Percentiles rank a stretch among this genome's conserved stretches.
These are phyloP conservation scores for Trichoderma sp. DNA, from an alignment of 2,329 filamentous ascomycete species.

Conservation along the genomic window DNA sequence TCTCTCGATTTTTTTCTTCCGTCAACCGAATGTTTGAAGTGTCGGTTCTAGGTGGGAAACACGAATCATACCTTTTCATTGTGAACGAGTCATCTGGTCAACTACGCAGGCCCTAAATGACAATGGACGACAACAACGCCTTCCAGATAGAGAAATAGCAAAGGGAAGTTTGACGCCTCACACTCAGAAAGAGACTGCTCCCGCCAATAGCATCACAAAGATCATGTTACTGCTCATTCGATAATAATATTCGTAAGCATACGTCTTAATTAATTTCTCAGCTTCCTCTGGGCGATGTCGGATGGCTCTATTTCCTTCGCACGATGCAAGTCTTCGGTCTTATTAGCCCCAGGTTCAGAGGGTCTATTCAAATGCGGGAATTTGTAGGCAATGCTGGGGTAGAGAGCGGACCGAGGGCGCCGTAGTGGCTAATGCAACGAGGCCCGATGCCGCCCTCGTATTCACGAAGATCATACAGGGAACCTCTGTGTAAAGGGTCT, in stretches of 20 bases:
- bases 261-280: background rate
- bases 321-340: background rate
- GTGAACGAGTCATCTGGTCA: conserved; percentile 6
- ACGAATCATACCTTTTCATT: background rate
- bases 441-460: conserved; percentile 1
- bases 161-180: conserved; percentile 11
- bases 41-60: background rate
- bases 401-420: conserved; percentile 6
- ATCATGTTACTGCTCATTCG: background rate
- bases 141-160: background rate
- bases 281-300: background rate
- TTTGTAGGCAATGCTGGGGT: background rate
- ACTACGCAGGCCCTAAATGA: background rate
- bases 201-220: background rate
- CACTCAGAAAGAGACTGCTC: background rate
- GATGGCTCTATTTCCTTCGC: background rate
- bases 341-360: background rate
- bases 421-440: conserved; percentile 11
- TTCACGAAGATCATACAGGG: conserved; percentile 3
- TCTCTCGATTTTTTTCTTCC: background rate
- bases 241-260: background rate
- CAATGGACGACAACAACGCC: background rate
- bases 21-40: background rate
- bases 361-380: background rate
- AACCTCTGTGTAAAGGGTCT: background rate